phyloP scores from a whole-genome alignment of 768 basidiomycete genomes.

The Crucibulum laeve region DNA sequence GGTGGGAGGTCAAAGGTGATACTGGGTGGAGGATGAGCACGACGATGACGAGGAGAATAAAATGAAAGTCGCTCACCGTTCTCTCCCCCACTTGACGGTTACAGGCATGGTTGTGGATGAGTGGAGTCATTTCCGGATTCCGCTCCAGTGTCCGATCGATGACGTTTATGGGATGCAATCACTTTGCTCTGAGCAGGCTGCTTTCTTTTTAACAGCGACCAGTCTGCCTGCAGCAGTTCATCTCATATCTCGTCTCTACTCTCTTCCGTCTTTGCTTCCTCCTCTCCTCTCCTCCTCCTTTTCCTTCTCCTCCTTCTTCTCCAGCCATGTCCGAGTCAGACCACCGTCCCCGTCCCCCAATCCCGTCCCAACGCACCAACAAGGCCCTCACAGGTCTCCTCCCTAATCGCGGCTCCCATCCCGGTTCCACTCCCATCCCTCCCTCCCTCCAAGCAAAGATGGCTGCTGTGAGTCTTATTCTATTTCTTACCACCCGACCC shows the following conservation, averaged over 20 bases:
- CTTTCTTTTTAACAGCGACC: conserved; percentile 1
- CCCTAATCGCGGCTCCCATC: conserved; percentile 17
- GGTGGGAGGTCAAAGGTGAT: conserved; percentile 50
- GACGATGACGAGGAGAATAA: not conserved
- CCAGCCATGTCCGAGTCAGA: conserved; percentile 19
- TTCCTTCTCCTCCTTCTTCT: conserved; percentile 9
- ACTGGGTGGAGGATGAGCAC: conserved; percentile 16
- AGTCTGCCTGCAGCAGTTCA: not conserved
- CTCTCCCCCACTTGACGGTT: conserved; percentile 41
- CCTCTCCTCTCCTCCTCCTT: conserved; percentile 7
- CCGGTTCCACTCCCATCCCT: conserved; percentile 67
- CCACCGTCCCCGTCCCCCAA: conserved; percentile 8
- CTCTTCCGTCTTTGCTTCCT: conserved; percentile 8
- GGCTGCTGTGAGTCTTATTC: conserved; percentile 60
- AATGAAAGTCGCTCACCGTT: conserved; percentile 19
- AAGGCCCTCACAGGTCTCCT: conserved; percentile 39
- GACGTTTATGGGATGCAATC: not conserved
- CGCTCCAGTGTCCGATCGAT: not conserved
- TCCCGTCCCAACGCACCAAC: conserved; percentile 4
- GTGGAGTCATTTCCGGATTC: not conserved
- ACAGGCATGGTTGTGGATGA: conserved; percentile 29
- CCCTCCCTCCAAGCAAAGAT: conserved; percentile 91
- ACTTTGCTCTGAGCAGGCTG: not conserved
- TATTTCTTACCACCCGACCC: conserved; percentile 15
- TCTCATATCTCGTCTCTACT: conserved; percentile 11